Percentiles rank a stretch among this genome's conserved stretches.
phyloP scores from a whole-genome alignment of 352 stramenopile genomes.

The Pythium angustatum region DNA sequence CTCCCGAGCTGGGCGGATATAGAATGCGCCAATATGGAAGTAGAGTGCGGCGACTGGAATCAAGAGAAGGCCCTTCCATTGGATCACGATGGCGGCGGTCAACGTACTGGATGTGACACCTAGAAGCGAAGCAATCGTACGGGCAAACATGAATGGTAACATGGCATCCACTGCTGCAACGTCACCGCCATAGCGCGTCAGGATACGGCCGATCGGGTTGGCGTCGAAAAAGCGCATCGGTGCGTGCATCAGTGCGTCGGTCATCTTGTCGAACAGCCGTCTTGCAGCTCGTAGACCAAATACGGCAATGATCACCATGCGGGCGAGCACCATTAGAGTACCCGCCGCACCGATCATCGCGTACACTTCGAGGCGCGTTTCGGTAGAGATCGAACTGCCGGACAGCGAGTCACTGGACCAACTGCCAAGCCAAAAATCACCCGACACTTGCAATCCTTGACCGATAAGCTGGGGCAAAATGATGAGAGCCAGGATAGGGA shows the following conservation, averaged over 20 bases:
- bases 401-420: conserved; percentile 52
- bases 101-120: conserved; percentile 38
- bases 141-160: conserved; percentile 37
- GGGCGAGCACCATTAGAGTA: neutral
- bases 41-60: conserved; percentile 86
- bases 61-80: conserved; percentile 77
- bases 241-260: conserved; percentile 83
- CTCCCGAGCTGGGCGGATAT: conserved; percentile 35
- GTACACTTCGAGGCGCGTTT: neutral
- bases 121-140: conserved; percentile 38
- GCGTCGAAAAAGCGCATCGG: conserved; percentile 94
- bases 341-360: neutral
- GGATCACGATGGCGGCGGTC: conserved; percentile 72
- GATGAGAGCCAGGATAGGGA: conserved; percentile 36
- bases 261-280: conserved; percentile 85
- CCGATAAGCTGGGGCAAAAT: conserved; percentile 63
- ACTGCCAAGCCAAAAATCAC: conserved; percentile 90
- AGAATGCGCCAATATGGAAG: conserved; percentile 34
- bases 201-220: conserved; percentile 86
- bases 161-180: conserved; percentile 92
- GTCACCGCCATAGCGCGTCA: conserved; percentile 91
- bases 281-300: neutral
- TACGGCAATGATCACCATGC: neutral
- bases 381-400: neutral
- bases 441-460: conserved; percentile 73